Evolutionary conservation across 192 early-diverging fungal genomes (phyloP).

Genomic region (Umbelopsis isabellina): DNA sequence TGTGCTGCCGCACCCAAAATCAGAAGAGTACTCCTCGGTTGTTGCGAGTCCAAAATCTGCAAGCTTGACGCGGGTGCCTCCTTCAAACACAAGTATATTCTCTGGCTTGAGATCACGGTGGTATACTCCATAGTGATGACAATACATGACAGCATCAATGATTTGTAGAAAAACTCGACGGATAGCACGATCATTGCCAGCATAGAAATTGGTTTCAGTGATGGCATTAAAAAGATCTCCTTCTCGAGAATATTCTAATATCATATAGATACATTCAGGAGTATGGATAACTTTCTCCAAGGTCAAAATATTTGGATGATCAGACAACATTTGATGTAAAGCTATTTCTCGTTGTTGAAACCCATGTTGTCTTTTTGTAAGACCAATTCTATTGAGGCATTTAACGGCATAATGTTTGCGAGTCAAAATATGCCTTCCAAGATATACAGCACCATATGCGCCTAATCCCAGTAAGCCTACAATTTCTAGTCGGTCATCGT

Average conservation of each 20-base stretch:
- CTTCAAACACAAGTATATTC: constrained; percentile 66
- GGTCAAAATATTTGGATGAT: constrained; percentile 69
- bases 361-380: constrained; percentile 61
- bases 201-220: constrained; percentile 77
- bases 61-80: constrained; percentile 73
- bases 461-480: constrained; percentile 66
- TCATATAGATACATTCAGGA: constrained; percentile 65
- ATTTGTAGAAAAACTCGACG: constrained; percentile 85
- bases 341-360: constrained; percentile 70
- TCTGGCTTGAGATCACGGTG: constrained; percentile 93
- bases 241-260: constrained; percentile 80
- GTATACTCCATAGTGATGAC: constrained; percentile 75
- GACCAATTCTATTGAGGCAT: constrained; percentile 66
- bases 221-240: constrained; percentile 98
- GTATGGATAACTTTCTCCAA: constrained; percentile 70
- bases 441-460: constrained; percentile 76
- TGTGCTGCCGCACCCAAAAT: constrained; percentile 87
- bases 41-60: constrained; percentile 96
- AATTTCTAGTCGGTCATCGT: constrained; percentile 44
- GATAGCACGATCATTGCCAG: constrained; percentile 75
- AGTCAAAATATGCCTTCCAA: constrained; percentile 60
- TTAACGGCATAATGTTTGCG: constrained; percentile 70
- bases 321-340: constrained; percentile 66
- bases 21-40: constrained; percentile 71
- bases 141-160: constrained; percentile 77